Percentiles rank a stretch among this genome's conserved stretches.
Evolutionary conservation across 1,139 yeast genomes (phyloP).

Genomic region (Yamadazyma atmosphaerica): DNA sequence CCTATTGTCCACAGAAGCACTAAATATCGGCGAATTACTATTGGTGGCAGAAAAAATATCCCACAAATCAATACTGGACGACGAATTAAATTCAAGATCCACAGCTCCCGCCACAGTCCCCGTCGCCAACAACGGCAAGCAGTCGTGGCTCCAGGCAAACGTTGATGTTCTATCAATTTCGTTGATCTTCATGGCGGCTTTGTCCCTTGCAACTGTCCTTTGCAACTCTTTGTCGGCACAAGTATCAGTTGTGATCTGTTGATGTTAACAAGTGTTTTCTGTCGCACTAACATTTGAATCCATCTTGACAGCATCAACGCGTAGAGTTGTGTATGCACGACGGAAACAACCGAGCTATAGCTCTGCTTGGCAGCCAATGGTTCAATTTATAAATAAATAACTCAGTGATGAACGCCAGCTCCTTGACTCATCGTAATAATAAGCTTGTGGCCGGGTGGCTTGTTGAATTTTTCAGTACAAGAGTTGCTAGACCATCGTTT

Average conservation of each 20-base stretch:
- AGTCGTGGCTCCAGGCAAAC: slow-evolving; percentile 89
- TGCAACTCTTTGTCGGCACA: too few species aligned
- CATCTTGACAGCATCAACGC: too few species aligned
- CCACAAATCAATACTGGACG: slow-evolving; percentile 78
- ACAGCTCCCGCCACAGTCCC: slow-evolving; percentile 96
- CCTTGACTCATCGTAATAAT: slow-evolving; percentile 8
- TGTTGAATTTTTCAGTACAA: slow-evolving; percentile 7
- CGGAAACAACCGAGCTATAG: neutral
- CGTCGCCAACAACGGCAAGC: slow-evolving; percentile 74
- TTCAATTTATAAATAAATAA: too few species aligned
- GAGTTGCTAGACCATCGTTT: slow-evolving; percentile 26
- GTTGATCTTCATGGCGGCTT: slow-evolving; percentile 75
- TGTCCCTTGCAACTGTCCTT: too few species aligned
- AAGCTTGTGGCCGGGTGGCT: slow-evolving; percentile 5
- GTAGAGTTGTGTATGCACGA: neutral
- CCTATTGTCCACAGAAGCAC: slow-evolving; percentile 54
- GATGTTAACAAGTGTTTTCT: too few species aligned
- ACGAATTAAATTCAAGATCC: slow-evolving; percentile 81
- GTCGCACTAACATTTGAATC: too few species aligned
- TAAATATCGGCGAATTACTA: slow-evolving; percentile 45
- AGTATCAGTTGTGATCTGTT: too few species aligned
- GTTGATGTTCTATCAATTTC: slow-evolving; percentile 87
- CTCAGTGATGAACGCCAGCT: neutral
- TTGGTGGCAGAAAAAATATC: slow-evolving; percentile 54
- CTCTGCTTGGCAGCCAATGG: too few species aligned